Percentiles rank a stretch among this genome's conserved stretches.
These are phyloP conservation scores for Elsinoe necatrix DNA, from an alignment of 2,329 filamentous ascomycete genomes.

Conservation along the genomic window DNA sequence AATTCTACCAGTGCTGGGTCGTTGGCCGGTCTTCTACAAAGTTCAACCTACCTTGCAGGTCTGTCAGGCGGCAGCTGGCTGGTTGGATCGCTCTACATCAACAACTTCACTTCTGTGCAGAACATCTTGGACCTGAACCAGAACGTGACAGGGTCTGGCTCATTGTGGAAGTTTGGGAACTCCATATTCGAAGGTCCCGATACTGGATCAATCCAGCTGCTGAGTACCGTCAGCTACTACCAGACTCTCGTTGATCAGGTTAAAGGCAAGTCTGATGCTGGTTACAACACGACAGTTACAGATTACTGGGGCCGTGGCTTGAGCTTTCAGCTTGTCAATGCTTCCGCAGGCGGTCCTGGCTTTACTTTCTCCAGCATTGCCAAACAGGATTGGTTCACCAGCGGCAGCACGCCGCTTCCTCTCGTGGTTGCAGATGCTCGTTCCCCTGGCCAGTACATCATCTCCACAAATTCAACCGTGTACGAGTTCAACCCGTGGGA, in stretches of 20 bases:
- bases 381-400: conserved; percentile 51
- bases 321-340: conserved; percentile 78
- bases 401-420: conserved; percentile 60
- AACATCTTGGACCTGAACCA: conserved; percentile 41
- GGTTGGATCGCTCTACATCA: conserved; percentile 67
- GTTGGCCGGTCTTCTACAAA: conserved; percentile 72
- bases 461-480: conserved; percentile 65
- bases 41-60: conserved; percentile 70
- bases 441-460: conserved; percentile 50
- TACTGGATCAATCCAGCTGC: conserved; percentile 42
- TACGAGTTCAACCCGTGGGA: conserved; percentile 75
- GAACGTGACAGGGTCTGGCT: conserved; percentile 31
- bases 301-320: conserved; percentile 83
- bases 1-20: conserved; percentile 56
- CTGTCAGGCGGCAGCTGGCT: conserved; percentile 80
- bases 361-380: conserved; percentile 80
- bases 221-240: conserved; percentile 56
- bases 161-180: conserved; percentile 55
- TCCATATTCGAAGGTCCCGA: conserved; percentile 54
- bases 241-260: conserved; percentile 51
- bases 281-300: conserved; percentile 64
- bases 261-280: conserved; percentile 51
- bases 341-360: conserved; percentile 59
- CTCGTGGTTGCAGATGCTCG: conserved; percentile 64
- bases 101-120: conserved; percentile 67